These are phyloP conservation scores for Musa beccarii DNA, from an alignment of 176 grass and related monocot genomes.

Conservation along the genomic window DNA sequence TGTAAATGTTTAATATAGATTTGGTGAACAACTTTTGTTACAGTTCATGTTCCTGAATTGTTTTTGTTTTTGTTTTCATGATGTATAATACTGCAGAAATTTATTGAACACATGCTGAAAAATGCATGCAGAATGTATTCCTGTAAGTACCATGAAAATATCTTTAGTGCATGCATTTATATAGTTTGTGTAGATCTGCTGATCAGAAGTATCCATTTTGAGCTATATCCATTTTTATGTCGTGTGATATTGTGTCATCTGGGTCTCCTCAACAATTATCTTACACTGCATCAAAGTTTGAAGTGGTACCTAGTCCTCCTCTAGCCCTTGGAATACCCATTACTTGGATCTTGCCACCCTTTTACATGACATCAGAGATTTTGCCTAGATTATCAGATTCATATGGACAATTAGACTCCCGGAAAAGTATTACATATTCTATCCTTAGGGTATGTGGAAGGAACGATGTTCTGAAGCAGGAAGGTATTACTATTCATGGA, in stretches of 20 bases:
- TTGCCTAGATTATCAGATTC: constrained; percentile 48
- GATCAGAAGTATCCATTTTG: constrained; percentile 68
- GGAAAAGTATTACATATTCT: constrained; percentile 49
- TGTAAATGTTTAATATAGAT: too few species aligned
- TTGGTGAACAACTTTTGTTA: not conserved
- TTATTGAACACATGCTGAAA: not conserved
- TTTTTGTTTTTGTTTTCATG: not conserved
- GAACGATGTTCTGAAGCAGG: constrained; percentile 36
- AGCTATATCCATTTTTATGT: too few species aligned
- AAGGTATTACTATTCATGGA: constrained; percentile 52
- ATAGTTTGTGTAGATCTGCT: not conserved
- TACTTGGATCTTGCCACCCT: constrained; percentile 87
- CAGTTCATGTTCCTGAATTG: not conserved
- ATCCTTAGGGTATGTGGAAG: constrained; percentile 45
- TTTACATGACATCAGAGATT: constrained; percentile 56
- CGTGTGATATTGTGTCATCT: constrained; percentile 64
- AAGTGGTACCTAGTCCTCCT: constrained; percentile 77
- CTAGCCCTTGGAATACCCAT: constrained; percentile 61
- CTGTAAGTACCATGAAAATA: not conserved
- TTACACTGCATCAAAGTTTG: constrained; percentile 70
- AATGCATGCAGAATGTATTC: not conserved
- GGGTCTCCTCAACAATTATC: constrained; percentile 44
- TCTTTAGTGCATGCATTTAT: not conserved
- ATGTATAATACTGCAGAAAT: not conserved
- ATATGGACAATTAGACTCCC: constrained; percentile 30